phyloP scores from a whole-genome alignment of 768 basidiomycete species.

The Mycena indigotica region DNA sequence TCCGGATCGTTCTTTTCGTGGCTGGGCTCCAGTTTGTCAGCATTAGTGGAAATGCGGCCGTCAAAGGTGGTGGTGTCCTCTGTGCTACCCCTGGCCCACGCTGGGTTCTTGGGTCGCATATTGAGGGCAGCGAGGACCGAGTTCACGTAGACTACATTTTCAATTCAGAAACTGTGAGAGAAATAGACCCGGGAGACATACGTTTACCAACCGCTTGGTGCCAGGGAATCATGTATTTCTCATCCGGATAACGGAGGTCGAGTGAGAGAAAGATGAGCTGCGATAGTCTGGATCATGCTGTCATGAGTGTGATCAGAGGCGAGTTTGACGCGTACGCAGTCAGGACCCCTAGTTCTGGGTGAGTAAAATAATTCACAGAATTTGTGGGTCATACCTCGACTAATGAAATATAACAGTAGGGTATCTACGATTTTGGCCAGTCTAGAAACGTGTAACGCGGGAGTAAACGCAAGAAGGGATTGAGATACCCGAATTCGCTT shows the following conservation, averaged over 20 bases:
- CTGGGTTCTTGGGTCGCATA: not conserved
- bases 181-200: not conserved
- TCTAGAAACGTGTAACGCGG: not conserved
- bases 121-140: constrained; percentile 14
- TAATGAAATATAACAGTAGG: constrained; percentile 15
- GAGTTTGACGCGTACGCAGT: constrained; percentile 8
- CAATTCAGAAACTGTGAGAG: not conserved
- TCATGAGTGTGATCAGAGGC: not conserved
- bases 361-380: not conserved
- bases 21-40: no score
- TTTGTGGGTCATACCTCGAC: constrained; percentile 5
- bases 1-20: no score
- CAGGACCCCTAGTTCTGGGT: constrained; percentile 3
- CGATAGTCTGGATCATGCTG: not conserved
- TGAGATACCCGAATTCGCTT: constrained; percentile 6
- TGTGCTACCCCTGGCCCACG: no score
- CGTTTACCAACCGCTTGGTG: constrained; percentile 19
- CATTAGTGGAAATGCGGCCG: no score
- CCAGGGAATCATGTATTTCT: constrained; percentile 17
- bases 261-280: constrained; percentile 16
- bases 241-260: constrained; percentile 13
- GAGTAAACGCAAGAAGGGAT: not conserved
- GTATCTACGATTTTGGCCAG: constrained; percentile 15
- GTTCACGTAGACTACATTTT: constrained; percentile 14
- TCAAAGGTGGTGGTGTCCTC: no score